Evolutionary conservation across 192 early-diverging fungal genomes (phyloP).

Genomic region (Backusella tuberculispora): DNA sequence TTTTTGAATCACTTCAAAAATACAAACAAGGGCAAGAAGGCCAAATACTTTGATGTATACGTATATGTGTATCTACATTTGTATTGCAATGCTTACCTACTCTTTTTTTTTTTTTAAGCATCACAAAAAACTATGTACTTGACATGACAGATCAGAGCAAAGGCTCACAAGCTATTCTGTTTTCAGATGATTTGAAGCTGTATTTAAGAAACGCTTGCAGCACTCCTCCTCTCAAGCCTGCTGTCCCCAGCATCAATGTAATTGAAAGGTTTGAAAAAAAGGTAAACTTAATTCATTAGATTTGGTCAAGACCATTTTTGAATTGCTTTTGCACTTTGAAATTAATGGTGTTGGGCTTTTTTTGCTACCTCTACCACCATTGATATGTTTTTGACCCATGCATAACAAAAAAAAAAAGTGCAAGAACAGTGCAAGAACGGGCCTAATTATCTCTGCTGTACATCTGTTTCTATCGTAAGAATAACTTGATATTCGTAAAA

Average conservation of each 20-base stretch:
- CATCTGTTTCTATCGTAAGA: conserved; percentile 17
- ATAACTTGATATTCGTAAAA: conserved; percentile 16
- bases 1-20: neutral
- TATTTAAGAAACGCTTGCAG: neutral
- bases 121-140: neutral
- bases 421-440: conserved; percentile 7
- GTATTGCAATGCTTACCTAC: conserved; percentile 10
- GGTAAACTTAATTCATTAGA: conserved; percentile 7
- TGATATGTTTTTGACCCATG: conserved; percentile 1
- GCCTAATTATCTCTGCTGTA: neutral
- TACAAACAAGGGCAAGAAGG: neutral
- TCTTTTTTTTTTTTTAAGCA: conserved; percentile 7
- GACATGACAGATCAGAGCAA: conserved; percentile 13
- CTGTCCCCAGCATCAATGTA: neutral
- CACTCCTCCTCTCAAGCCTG: neutral
- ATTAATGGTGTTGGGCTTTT: conserved; percentile 1
- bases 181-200: conserved; percentile 3
- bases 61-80: conserved; percentile 12
- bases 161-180: conserved; percentile 4
- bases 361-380: conserved; percentile 15
- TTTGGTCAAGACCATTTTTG: conserved; percentile 23
- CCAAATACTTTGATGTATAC: conserved; percentile 2
- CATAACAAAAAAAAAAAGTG: neutral
- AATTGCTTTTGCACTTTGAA: conserved; percentile 24
- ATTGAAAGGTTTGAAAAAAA: neutral